Percentiles rank a stretch among this genome's conserved stretches.
phyloP scores from a whole-genome alignment of 2,329 filamentous ascomycete genomes.

The Fusarium xylarioides region DNA sequence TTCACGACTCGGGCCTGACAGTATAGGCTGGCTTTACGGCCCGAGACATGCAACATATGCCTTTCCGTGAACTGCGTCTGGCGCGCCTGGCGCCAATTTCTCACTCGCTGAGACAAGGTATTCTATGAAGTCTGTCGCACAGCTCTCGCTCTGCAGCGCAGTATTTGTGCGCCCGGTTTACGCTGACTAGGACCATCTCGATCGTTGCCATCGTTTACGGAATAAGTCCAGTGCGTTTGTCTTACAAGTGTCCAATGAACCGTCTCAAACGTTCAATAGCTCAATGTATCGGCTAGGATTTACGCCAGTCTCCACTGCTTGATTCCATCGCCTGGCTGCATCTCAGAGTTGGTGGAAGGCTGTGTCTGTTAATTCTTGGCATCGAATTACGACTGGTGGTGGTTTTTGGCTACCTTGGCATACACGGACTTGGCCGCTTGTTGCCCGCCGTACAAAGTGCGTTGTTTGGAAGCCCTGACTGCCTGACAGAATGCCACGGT shows the following conservation, averaged over 20 bases:
- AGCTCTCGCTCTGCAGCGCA: not conserved
- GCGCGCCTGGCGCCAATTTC: slow-evolving; percentile 27
- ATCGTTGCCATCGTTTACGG: slow-evolving; percentile 3
- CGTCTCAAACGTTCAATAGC: slow-evolving; percentile 31
- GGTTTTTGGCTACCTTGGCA: slow-evolving; percentile 12
- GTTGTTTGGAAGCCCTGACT: not conserved
- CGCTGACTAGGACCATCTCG: not conserved
- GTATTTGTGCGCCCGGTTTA: slow-evolving; percentile 1
- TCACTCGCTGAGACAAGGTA: not conserved
- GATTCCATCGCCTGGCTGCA: slow-evolving; percentile 22
- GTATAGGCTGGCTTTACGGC: not conserved
- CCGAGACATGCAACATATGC: slow-evolving; percentile 6
- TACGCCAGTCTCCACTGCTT: slow-evolving; percentile 30
- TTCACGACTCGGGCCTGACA: slow-evolving; percentile 7
- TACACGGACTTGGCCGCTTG: slow-evolving; percentile 27
- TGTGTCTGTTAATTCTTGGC: slow-evolving; percentile 21
- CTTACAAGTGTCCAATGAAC: slow-evolving; percentile 31
- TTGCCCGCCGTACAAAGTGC: slow-evolving; percentile 4
- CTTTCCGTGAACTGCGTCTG: slow-evolving; percentile 15
- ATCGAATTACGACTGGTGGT: not conserved
- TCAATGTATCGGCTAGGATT: slow-evolving; percentile 10
- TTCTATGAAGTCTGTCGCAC: not conserved
- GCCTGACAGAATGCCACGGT: not conserved
- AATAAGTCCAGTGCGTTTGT: slow-evolving; percentile 8
- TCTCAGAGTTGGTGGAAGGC: slow-evolving; percentile 20